Percentiles rank a stretch among this genome's conserved stretches.
These are phyloP conservation scores for Corymbia citriodora DNA, from an alignment of 441 rosid genomes.

Conservation along the genomic window DNA sequence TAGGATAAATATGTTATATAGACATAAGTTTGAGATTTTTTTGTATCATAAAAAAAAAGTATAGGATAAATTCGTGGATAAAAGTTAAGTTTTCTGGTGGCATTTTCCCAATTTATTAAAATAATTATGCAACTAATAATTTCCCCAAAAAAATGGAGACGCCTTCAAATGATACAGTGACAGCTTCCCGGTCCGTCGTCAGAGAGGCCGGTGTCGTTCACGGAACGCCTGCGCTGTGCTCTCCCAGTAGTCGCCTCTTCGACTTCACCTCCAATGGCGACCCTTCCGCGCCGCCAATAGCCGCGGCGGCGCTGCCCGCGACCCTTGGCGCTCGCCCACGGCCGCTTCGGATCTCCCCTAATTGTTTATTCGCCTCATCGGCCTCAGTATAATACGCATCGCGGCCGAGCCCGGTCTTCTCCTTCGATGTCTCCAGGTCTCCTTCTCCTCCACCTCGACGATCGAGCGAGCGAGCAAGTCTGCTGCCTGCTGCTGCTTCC, in stretches of 20 bases:
- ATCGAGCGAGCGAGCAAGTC: neutral
- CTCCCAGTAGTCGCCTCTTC: neutral
- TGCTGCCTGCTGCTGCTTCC: neutral
- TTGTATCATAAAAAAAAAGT: no score
- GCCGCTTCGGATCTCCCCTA: neutral
- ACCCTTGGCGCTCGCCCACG: neutral
- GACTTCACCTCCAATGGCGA: neutral
- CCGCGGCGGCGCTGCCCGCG: neutral
- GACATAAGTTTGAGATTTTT: no score
- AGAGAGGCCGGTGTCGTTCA: neutral
- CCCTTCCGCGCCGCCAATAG: neutral
- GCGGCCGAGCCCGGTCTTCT: neutral
- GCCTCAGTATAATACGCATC: neutral
- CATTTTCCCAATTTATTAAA: no score
- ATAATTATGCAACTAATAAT: neutral
- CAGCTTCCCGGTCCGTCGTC: neutral
- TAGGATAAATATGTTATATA: no score
- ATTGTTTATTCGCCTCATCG: neutral
- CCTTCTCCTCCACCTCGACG: neutral
- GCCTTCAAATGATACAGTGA: neutral
- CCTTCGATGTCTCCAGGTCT: neutral
- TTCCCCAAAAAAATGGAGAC: neutral
- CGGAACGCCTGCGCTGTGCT: neutral
- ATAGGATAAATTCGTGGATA: no score
- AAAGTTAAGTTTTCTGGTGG: no score